Evolutionary conservation across 495 filamentous ascomycete species (phyloP).

Genomic region (Xylaria sp.): DNA sequence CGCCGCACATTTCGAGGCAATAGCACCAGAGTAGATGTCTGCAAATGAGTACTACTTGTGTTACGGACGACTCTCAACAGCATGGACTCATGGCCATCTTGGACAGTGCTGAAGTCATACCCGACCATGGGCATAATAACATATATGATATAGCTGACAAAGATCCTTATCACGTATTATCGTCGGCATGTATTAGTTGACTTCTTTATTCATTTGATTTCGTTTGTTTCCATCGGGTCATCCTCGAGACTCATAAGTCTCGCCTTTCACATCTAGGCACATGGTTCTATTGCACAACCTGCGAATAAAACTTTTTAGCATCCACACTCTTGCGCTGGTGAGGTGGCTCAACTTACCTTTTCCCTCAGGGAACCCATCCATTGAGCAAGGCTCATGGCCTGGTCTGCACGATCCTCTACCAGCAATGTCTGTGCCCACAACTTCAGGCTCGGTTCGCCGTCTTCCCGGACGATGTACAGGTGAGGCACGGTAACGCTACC

Average conservation of each 20-base stretch:
- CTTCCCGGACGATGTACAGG: conserved; percentile 91
- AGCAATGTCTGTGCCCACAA: conserved; percentile 96
- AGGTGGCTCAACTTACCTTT: conserved; percentile 75
- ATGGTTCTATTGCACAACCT: conserved; percentile 52
- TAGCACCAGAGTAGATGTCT: background rate
- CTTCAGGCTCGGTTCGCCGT: conserved; percentile 93
- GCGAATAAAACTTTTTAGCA: conserved; percentile 24
- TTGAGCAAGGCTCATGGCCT: conserved; percentile 87
- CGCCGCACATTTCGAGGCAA: background rate
- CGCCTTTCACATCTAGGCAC: background rate
- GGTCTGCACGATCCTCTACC: conserved; percentile 94
- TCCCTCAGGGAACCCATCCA: conserved; percentile 93
- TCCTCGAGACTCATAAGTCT: background rate
- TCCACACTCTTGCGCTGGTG: conserved; percentile 22
- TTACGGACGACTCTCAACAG: background rate
- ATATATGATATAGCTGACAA: conserved; percentile 3
- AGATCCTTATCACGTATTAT: conserved; percentile 15
- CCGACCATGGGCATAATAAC: background rate
- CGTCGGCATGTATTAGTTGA: conserved; percentile 15
- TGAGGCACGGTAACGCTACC: conserved; percentile 92
- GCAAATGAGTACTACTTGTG: background rate
- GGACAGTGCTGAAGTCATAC: background rate
- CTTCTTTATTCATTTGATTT: conserved; percentile 19
- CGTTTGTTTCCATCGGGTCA: background rate
- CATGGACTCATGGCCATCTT: background rate